phyloP scores from a whole-genome alignment of 2,329 filamentous ascomycete species.

The Huntiella decipiens region DNA sequence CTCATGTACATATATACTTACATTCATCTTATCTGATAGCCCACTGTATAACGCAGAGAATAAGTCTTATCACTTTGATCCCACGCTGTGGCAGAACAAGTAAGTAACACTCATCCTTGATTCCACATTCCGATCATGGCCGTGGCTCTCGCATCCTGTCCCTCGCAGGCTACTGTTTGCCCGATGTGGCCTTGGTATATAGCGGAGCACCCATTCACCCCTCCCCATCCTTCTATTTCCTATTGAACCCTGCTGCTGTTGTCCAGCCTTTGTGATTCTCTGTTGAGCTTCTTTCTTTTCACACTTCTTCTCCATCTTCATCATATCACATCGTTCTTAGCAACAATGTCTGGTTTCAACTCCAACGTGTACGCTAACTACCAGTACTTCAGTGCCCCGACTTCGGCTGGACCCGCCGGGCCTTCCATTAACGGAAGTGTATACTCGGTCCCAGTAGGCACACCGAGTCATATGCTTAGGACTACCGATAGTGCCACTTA shows the following conservation, averaged over 20 bases:
- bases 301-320: neutral
- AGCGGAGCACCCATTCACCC: neutral
- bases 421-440: constrained; percentile 2
- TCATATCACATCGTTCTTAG: too few species aligned
- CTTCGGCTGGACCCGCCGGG: neutral
- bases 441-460: constrained; percentile 11
- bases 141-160: neutral
- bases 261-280: neutral
- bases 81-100: constrained; percentile 11
- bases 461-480: constrained; percentile 14
- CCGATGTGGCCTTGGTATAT: neutral
- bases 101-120: constrained; percentile 2
- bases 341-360: neutral
- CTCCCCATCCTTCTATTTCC: neutral
- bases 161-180: neutral
- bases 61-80: constrained; percentile 10
- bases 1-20: constrained; percentile 4
- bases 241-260: too few species aligned
- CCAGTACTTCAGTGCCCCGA: constrained; percentile 1
- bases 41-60: constrained; percentile 5
- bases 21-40: neutral
- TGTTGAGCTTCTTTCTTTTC: neutral
- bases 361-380: constrained; percentile 1
- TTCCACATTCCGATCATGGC: neutral
- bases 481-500: constrained; percentile 15